Evolutionary conservation across 305 asterid species (phyloP), one percentile per base, ranked within the genome.

Genomic region (Fraxinus latifolia): DNA sequence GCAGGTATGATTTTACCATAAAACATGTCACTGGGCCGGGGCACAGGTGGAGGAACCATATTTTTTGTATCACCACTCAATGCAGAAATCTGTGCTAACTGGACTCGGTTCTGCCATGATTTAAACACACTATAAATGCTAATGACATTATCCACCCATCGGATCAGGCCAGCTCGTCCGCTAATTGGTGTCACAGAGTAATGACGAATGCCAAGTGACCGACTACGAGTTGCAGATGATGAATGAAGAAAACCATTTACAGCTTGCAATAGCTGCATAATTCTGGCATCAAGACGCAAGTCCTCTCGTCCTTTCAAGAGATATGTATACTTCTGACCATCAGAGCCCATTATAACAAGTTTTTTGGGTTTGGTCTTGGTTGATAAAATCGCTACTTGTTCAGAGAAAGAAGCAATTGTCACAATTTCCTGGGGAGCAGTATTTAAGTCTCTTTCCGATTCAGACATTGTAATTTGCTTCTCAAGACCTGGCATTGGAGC

Each of bases 401-500:
- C 93, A 83, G 94, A 94, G 88, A 96, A 95, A 76, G 97, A 93
- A 85, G 97, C 89, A 79, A 96, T 90, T 65, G 96, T 91, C 81
- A 96, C 92, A 76, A 91, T 91, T 82, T 92, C 97, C 87, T 85
- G 89, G 87, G 84, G 83, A 76, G 88, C 85, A 89, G 86, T 83
- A 83, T 80, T 84, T 58, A 84, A 86, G 80, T 83, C 85, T 73
- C 88, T 85, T 79, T 89, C 92, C 4, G 97, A 78, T 91, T 91
- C 94, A 31, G 95, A 85, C 87, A 91, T 80, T 79, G 86, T 86
- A 79, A 87, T 84, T 87, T 92, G 94, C 92, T 91, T 96, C 92
- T 96, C 99, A 83, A 95, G 95, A 82, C 99, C 99, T 77, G 99
- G 99, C 98, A 96, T 95, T 37, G 99, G 99, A 88, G 97, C 98